Evolutionary conservation across 768 basidiomycete species (phyloP).

Genomic region (Boletus pseudopeckii): DNA sequence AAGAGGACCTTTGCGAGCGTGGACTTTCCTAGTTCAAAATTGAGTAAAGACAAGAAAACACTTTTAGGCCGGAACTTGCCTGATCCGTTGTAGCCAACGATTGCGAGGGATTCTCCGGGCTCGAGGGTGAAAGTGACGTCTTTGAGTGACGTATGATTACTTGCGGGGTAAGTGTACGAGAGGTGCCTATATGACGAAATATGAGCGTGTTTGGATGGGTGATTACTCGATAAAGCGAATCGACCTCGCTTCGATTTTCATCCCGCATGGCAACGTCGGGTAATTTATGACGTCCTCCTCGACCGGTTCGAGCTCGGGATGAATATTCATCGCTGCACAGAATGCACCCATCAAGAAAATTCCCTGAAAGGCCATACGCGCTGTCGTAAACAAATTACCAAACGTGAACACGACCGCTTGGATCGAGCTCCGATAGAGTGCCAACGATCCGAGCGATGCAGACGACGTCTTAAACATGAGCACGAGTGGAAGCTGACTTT

Average conservation of each 20-base stretch:
- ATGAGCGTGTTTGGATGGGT: constrained; percentile 8
- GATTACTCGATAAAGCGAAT: constrained; percentile 15
- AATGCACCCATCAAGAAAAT: constrained; percentile 88
- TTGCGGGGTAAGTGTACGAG: constrained; percentile 80
- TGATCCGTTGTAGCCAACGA: constrained; percentile 84
- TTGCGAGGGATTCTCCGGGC: constrained; percentile 77
- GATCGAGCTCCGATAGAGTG: constrained; percentile 75
- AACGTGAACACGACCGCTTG: constrained; percentile 67
- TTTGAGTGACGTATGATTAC: constrained; percentile 59
- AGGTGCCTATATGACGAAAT: constrained; percentile 45
- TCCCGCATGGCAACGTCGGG: constrained; percentile 48
- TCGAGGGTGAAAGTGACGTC: constrained; percentile 68
- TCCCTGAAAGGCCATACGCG: constrained; percentile 76
- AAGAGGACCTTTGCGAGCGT: constrained; percentile 81
- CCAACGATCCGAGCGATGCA: constrained; percentile 75
- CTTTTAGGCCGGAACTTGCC: constrained; percentile 42
- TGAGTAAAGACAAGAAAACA: too few relatives aligned
- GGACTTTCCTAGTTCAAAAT: constrained; percentile 65
- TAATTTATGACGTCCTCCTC: constrained; percentile 52
- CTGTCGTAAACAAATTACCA: constrained; percentile 57
- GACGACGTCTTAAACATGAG: constrained; percentile 69
- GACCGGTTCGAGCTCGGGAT: constrained; percentile 63
- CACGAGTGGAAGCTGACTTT: constrained; percentile 64
- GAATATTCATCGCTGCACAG: constrained; percentile 68
- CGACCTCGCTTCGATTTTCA: constrained; percentile 73